Evolutionary conservation across 2,329 filamentous ascomycete genomes (phyloP), one percentile per base, ranked within the genome.

Genomic region (Colletotrichum sp.): DNA sequence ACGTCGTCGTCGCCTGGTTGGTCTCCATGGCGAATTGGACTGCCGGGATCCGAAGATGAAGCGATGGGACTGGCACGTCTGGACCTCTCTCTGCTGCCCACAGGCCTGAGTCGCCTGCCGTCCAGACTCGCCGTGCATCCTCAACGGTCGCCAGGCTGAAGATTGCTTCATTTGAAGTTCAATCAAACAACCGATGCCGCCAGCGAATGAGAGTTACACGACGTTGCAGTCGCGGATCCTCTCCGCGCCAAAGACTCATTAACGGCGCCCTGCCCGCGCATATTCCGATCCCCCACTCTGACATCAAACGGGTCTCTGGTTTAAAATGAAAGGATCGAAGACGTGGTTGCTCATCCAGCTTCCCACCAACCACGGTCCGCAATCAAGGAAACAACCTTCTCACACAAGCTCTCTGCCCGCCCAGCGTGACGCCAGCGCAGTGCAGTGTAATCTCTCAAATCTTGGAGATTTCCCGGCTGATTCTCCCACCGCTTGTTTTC

Each of bases 301-400:
- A 64, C 73, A 75, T 75, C 64, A 68, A 75, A 73, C 64, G 70
- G 70, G 70, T 60, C 70, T 58, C 58, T 68, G 39, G 58, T 75
- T 72, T 75, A 65, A 75, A 75, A 75, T 75, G 73, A 75, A 75
- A 75, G 73, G 73, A 58, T 75, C 73, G 48, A 58, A 69, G 64
- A 58, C 70, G 27, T 68, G 27, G 62, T 56, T 67, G 70, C 64
- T 36, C 58, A 52, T 56, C 64, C 73, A 43, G 64, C 58, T 68
- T 73, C 64, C 56, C 64, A 75, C 70, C 73, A 73, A 73, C 73
- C 73, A 73, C 28, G 58, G 70, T 48, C 62, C 39, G 30, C 73
- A 58, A 73, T 52, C 62, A 73, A 52, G 70, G 70, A 75, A 75
- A 65, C 64, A 75, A 75, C 64, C 73, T 75, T 75, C 73, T 60